phyloP scores from a whole-genome alignment of 306 rosid species.

The Prunus kanzakura region DNA sequence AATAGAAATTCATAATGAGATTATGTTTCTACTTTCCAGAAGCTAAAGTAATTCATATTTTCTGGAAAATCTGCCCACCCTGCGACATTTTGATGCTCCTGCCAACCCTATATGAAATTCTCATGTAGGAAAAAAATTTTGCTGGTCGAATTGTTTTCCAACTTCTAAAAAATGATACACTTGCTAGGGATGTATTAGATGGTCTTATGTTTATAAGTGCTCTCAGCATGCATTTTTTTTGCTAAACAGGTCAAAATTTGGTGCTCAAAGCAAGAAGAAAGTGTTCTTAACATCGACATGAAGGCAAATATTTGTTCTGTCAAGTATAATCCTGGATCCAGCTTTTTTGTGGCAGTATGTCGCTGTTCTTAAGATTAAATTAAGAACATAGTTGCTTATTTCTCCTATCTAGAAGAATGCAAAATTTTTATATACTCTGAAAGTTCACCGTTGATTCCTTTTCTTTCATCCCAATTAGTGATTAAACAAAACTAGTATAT shows the following conservation, averaged over 20 bases:
- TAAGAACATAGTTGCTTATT: not conserved
- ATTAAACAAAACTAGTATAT: not conserved
- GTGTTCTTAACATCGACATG: slow-evolving; percentile 76
- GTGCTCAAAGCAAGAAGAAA: slow-evolving; percentile 78
- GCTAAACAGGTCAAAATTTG: slow-evolving; percentile 74
- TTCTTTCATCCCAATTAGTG: not conserved
- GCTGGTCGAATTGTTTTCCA: not conserved
- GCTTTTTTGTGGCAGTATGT: slow-evolving; percentile 75
- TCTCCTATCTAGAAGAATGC: not conserved
- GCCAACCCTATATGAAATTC: not conserved
- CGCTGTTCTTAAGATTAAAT: not conserved
- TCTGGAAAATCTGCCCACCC: not conserved
- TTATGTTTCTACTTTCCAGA: not conserved
- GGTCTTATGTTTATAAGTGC: slow-evolving; percentile 12
- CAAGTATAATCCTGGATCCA: slow-evolving; percentile 90
- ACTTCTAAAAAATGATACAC: not conserved
- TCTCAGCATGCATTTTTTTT: not conserved
- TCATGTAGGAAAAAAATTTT: not conserved
- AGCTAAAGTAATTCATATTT: not conserved
- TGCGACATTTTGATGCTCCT: not conserved
- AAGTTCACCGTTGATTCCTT: not conserved
- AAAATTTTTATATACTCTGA: not conserved
- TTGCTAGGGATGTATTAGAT: not conserved
- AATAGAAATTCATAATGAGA: not conserved
- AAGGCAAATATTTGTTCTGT: slow-evolving; percentile 96